A percentile compares a stretch with the other conserved stretches of the same genome.
Conservation (phyloP, 306 rosid genomes). For the Vicia villosa region DNA sequence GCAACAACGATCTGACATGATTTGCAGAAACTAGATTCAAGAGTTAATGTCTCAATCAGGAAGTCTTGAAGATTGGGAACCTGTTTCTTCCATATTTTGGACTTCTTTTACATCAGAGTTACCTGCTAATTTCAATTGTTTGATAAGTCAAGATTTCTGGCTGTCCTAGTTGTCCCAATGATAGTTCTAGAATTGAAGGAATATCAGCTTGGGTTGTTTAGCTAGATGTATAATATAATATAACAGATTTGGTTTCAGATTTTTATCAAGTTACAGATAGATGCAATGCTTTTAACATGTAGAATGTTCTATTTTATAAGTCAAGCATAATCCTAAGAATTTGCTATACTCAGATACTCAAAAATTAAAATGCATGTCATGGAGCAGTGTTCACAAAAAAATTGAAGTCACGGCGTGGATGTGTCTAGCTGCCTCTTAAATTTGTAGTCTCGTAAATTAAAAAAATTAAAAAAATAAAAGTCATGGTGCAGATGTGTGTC, state of each 20-base stretch:
- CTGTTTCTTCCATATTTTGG: conserved; percentile 2
- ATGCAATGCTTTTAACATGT: background rate
- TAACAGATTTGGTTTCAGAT: background rate
- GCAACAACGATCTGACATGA: conserved; percentile 13
- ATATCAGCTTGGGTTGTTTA: conserved; percentile 12
- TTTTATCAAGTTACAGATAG: background rate
- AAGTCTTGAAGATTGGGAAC: conserved; percentile 25
- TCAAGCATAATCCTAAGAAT: too few relatives aligned
- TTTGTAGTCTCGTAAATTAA: too few relatives aligned
- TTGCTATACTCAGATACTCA: too few relatives aligned
- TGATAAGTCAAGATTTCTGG: conserved; percentile 32
- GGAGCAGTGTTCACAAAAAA: too few relatives aligned
- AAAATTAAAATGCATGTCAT: too few relatives aligned
- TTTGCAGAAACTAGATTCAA: conserved; percentile 7
- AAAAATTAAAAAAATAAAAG: too few relatives aligned
- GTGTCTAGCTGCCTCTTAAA: too few relatives aligned
- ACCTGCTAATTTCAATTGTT: conserved; percentile 20
- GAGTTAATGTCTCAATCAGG: conserved; percentile 14
- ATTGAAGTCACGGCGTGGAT: too few relatives aligned
- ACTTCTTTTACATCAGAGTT: conserved; percentile 1
- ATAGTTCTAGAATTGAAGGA: conserved; percentile 20
- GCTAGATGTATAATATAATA: conserved; percentile 16
- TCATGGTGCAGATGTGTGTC: too few relatives aligned
- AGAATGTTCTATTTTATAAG: too few relatives aligned
- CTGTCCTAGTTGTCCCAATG: conserved; percentile 4